These are phyloP conservation scores for Diaporthe vaccinii DNA, from an alignment of 2,329 filamentous ascomycete genomes.

Conservation along the genomic window DNA sequence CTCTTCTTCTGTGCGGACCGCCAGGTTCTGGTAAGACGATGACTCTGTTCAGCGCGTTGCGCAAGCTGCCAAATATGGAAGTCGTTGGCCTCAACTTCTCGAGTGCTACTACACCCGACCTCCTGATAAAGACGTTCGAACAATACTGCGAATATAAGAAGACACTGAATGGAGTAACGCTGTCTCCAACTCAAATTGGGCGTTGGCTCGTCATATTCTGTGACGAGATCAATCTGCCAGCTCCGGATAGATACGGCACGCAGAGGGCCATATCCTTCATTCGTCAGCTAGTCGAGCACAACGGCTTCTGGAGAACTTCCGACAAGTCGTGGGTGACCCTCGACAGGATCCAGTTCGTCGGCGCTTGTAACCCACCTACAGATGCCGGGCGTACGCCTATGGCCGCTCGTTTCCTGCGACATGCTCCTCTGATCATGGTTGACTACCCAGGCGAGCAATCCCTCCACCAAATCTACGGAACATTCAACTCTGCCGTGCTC, in stretches of 20 bases:
- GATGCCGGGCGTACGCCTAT: constrained; percentile 97
- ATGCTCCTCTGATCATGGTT: constrained; percentile 99
- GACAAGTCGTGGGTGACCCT: constrained; percentile 99
- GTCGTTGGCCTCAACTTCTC: constrained; percentile 99
- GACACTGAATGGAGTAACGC: constrained; percentile 93
- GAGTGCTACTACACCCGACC: constrained; percentile 96
- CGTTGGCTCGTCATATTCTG: constrained; percentile 99
- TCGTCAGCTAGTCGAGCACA: constrained; percentile 97
- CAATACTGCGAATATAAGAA: constrained; percentile 99
- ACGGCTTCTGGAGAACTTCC: constrained; percentile 97
- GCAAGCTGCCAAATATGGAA: constrained; percentile 98
- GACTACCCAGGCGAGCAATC: constrained; percentile 98
- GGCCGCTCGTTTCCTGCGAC: constrained; percentile 92
- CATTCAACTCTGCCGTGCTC: constrained; percentile 95
- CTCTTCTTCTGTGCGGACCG: constrained; percentile 93
- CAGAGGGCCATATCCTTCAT: constrained; percentile 98
- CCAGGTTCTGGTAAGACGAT: constrained; percentile 99
- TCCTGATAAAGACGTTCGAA: constrained; percentile 99
- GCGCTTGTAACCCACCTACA: constrained; percentile 97
- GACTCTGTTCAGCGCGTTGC: constrained; percentile 97
- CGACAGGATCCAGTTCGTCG: constrained; percentile 98
- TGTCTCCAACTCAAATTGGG: constrained; percentile 96
- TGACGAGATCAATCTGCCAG: constrained; percentile 98
- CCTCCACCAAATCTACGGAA: constrained; percentile 96
- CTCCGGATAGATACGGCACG: constrained; percentile 96